Evolutionary conservation across 2,329 filamentous ascomycete species (phyloP).

Genomic region (Colletotrichum tanaceti): DNA sequence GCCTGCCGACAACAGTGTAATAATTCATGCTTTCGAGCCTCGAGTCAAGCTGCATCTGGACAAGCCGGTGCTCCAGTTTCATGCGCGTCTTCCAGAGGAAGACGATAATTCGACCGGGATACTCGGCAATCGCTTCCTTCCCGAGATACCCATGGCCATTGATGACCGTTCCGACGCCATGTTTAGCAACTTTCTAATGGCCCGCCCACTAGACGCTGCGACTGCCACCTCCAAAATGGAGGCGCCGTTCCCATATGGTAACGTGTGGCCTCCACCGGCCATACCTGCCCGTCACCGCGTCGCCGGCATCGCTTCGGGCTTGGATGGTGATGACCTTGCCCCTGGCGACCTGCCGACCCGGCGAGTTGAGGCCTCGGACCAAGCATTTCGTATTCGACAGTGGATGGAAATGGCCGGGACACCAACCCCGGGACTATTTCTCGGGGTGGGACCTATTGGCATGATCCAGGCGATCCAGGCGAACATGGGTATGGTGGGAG

Average conservation of each 20-base stretch:
- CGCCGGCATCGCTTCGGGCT: constrained; percentile 47
- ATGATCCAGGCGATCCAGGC: constrained; percentile 42
- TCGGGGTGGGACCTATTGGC: constrained; percentile 47
- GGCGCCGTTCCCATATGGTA: constrained; percentile 57
- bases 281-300: constrained; percentile 73
- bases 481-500: constrained; percentile 42
- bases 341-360: constrained; percentile 56
- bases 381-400: constrained; percentile 78
- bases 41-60: constrained; percentile 78
- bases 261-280: constrained; percentile 80
- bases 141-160: constrained; percentile 65
- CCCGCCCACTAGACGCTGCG: constrained; percentile 60
- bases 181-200: constrained; percentile 76
- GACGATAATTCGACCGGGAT: constrained; percentile 2
- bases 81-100: constrained; percentile 37
- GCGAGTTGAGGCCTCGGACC: constrained; percentile 72
- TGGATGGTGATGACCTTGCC: constrained; percentile 44
- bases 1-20: constrained; percentile 72
- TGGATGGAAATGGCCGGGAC: constrained; percentile 76
- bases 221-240: constrained; percentile 48
- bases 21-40: constrained; percentile 80
- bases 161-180: constrained; percentile 61
- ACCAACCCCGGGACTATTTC: constrained; percentile 44
- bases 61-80: constrained; percentile 74
- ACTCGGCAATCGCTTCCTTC: constrained; percentile 55